Evolutionary conservation across 2,329 filamentous ascomycete genomes (phyloP).

Genomic region (Davidsoniella eucalypti): DNA sequence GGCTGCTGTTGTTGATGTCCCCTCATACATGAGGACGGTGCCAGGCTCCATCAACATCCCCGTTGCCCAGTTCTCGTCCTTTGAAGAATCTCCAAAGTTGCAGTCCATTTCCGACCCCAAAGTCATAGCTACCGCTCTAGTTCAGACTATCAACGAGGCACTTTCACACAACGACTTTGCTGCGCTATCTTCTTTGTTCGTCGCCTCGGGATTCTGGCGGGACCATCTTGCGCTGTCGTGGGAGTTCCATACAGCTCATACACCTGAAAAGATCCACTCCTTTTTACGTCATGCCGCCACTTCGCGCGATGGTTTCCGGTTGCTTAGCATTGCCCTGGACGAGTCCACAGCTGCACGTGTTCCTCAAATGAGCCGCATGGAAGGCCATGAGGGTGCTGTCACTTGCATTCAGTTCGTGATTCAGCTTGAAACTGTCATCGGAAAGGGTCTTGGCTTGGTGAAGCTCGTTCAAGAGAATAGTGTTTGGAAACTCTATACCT

Average conservation of each 20-base stretch:
- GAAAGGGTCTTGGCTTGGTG: constrained; percentile 38
- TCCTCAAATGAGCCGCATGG: constrained; percentile 30
- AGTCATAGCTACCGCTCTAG: constrained; percentile 23
- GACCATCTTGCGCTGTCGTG: constrained; percentile 41
- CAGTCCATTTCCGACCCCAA: constrained; percentile 17
- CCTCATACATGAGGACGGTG: constrained; percentile 18
- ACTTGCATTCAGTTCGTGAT: constrained; percentile 41
- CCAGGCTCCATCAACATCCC: constrained; percentile 39
- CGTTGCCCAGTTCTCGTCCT: constrained; percentile 23
- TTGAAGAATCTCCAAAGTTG: background rate
- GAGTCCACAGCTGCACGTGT: constrained; percentile 24
- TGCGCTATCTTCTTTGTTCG: constrained; percentile 24
- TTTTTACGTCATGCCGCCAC: constrained; percentile 22
- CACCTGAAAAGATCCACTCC: constrained; percentile 22
- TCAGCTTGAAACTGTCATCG: constrained; percentile 34
- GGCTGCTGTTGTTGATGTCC: constrained; percentile 9
- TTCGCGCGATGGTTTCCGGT: constrained; percentile 23
- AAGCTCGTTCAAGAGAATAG: constrained; percentile 28
- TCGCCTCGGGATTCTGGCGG: constrained; percentile 35
- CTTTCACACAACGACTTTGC: constrained; percentile 22
- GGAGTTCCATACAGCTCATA: constrained; percentile 36
- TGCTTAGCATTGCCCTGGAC: constrained; percentile 31
- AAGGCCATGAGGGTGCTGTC: constrained; percentile 23
- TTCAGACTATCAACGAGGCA: constrained; percentile 25
- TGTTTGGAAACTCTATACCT: constrained; percentile 44